These are phyloP conservation scores for Chlamydomonas sp. DNA, from an alignment of 139 green algal genomes.

Conservation along the genomic window DNA sequence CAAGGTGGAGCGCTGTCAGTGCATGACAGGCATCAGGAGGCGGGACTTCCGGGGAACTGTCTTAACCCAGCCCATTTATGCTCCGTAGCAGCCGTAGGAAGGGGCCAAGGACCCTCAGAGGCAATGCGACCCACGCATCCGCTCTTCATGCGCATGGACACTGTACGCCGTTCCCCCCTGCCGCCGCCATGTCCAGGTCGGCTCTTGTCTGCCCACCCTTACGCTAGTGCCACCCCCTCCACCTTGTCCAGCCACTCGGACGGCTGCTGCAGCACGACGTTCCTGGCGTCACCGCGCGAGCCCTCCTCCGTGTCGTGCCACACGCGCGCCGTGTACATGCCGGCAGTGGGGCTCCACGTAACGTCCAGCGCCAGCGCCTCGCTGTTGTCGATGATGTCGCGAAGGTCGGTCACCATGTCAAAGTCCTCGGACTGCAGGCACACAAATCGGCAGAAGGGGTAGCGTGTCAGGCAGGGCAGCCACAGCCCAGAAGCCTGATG, in stretches of 20 bases:
- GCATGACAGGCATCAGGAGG: neutral
- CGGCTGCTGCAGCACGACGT: constrained; percentile 11
- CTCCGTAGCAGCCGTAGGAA: no score
- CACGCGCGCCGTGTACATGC: constrained; percentile 51
- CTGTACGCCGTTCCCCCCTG: no score
- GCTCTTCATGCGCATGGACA: no score
- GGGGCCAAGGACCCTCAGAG: no score
- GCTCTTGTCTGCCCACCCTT: no score
- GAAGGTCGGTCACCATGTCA: constrained; percentile 45
- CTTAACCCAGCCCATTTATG: no score
- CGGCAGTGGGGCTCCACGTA: constrained; percentile 52
- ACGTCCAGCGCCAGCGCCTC: constrained; percentile 48
- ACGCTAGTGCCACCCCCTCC: neutral
- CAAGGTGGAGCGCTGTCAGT: neutral
- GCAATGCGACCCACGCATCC: no score
- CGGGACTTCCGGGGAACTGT: no score
- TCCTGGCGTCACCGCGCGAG: constrained; percentile 25
- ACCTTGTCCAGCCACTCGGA: constrained; percentile 23
- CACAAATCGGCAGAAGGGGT: neutral
- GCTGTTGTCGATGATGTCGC: constrained; percentile 54
- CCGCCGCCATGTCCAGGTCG: no score
- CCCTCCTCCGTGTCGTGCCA: constrained; percentile 40
- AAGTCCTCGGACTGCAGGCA: constrained; percentile 39
- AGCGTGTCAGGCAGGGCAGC: no score
- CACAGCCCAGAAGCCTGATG: neutral